Base-by-base conservation (phyloP, 2,329 filamentous ascomycete genomes). In the Cladobotryum protrusum region DNA sequence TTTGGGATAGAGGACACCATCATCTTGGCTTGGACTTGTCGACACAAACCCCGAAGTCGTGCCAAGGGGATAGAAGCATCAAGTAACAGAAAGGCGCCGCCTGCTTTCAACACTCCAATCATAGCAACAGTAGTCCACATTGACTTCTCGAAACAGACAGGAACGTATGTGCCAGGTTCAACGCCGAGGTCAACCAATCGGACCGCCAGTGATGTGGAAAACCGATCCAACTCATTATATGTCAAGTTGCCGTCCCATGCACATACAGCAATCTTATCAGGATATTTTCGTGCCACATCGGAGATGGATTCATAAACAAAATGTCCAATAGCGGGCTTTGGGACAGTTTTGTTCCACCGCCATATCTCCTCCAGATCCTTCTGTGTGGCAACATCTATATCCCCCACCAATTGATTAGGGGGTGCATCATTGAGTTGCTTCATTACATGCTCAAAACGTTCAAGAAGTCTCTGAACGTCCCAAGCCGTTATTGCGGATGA, bases 71-170 rank as follows among this genome's bases (percentile, higher is more conserved):
- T 9, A 9, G 24, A 29, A 11, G 15, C 17, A 15, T 45, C 43
- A 5, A 45, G 18, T 18, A 33, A 33, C 34, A 45, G n/a, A 18
- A 19, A 45, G 3, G 43, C 29, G 2, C 34, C 29, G 5, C 35
- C 19, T 14, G 43, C 43, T 18, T 45, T 45, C 7, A 45, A 33
- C n/a, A 45, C 20, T 44, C 71, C 68, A 20, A 62, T n/a, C 34
- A 58, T 54, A 5, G 58, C 54, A 7, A 58, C 45, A 8, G 61
- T 46, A 0, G 61, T 56, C 20, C 59, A 0, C 60, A 62, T 0
- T 60, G 51, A 2, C 52, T 52, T 1, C 24, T 29, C 24, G 6
- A 29, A 29, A 9, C 24, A 29, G 24, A 29, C 24, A 29, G 24
- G 24, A 6, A 56, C 47, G 0, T 57, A 15, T 0, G 61, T 55